Evolutionary conservation across 208 protist genomes (phyloP).

Genomic region (Trypanosomatidae sp.): DNA sequence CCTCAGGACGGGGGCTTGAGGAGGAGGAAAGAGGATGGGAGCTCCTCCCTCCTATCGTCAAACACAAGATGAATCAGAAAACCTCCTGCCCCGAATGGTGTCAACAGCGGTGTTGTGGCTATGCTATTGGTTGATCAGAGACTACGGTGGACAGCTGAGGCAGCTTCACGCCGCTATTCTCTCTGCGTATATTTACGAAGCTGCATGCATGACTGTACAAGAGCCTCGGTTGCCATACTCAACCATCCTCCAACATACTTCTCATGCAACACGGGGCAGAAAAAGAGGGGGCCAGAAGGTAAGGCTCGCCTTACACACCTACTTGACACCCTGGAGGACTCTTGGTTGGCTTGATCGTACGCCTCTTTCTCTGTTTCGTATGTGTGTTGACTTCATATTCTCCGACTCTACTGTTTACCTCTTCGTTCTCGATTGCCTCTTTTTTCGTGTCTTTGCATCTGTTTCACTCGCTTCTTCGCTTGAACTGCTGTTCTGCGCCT

Average conservation of each 20-base stretch:
- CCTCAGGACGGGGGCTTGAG: background rate
- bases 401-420: background rate
- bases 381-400: background rate
- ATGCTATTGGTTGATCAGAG: background rate
- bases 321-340: background rate
- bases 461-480: background rate
- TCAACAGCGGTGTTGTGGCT: background rate
- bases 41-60: too few relatives aligned
- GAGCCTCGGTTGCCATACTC: background rate
- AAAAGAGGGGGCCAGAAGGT: background rate
- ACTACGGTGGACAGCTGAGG: background rate
- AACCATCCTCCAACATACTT: background rate
- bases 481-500: background rate
- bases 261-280: background rate
- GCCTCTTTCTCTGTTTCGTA: background rate
- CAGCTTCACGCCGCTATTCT: background rate
- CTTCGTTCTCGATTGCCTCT: background rate
- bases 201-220: too few relatives aligned
- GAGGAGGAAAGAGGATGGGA: background rate
- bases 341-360: background rate
- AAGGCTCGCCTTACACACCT: background rate
- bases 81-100: background rate
- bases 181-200: background rate
- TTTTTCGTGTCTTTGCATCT: background rate
- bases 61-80: too few relatives aligned